Evolutionary conservation across 2,329 filamentous ascomycete genomes (phyloP).

Genomic region (Aureobasidium vineae): DNA sequence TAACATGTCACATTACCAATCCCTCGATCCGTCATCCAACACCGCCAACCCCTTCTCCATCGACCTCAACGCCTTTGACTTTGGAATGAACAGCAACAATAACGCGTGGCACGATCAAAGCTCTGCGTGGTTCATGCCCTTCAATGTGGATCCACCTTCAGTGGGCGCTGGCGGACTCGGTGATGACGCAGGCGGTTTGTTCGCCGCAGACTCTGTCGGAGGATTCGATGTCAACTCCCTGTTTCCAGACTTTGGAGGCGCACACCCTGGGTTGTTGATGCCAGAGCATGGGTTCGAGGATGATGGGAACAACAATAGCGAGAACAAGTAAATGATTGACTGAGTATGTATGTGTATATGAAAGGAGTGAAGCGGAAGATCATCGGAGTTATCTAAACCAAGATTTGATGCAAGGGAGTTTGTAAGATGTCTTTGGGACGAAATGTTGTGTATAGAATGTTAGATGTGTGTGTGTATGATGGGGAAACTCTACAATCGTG

Average conservation of each 20-base stretch:
- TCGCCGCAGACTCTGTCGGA: constrained; percentile 30
- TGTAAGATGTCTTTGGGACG: not conserved
- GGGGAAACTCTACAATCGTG: not conserved
- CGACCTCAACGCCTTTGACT: constrained; percentile 31
- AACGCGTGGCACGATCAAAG: constrained; percentile 35
- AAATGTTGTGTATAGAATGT: not conserved
- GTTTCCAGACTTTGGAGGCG: constrained; percentile 31
- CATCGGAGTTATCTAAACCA: no score
- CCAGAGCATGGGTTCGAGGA: constrained; percentile 18
- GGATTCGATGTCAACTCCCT: constrained; percentile 36
- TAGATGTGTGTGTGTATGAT: not conserved
- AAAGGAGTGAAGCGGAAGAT: not conserved
- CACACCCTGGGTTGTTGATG: constrained; percentile 20
- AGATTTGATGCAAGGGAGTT: not conserved
- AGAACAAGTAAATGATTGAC: not conserved
- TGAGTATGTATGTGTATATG: not conserved
- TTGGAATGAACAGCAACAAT: constrained; percentile 31
- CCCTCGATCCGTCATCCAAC: constrained; percentile 23
- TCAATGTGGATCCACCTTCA: constrained; percentile 76
- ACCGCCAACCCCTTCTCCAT: constrained; percentile 29
- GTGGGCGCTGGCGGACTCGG: constrained; percentile 41
- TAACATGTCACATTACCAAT: constrained; percentile 35
- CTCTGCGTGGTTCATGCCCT: constrained; percentile 88
- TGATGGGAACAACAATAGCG: not conserved
- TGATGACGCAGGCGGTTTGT: constrained; percentile 8